Percentiles rank a stretch among this genome's conserved stretches.
Evolutionary conservation across 2,329 filamentous ascomycete species (phyloP).

Genomic region (Chaetoscypha palmicola): DNA sequence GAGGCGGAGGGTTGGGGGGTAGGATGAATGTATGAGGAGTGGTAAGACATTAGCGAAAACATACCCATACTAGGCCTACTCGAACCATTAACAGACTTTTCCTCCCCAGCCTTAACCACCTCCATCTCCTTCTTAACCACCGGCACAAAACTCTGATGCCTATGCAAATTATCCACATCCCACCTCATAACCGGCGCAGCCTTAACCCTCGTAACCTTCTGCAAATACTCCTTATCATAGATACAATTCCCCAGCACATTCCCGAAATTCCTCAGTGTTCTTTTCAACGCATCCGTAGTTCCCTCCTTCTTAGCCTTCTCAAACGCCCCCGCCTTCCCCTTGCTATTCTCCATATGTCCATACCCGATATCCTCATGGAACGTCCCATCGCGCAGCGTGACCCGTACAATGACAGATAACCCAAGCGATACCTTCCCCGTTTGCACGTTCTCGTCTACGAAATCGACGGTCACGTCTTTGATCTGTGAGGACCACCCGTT

Average conservation of each 20-base stretch:
- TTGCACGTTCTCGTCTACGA: conserved; percentile 77
- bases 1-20: no score
- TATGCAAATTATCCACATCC: conserved; percentile 70
- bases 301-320: conserved; percentile 99
- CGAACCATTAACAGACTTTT: conserved; percentile 19
- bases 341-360: conserved; percentile 92
- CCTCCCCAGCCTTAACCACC: conserved; percentile 22
- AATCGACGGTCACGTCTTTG: conserved; percentile 89
- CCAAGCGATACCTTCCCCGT: conserved; percentile 77
- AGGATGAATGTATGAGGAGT: no score
- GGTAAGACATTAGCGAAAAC: no score
- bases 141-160: conserved; percentile 60
- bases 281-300: conserved; percentile 88
- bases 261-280: conserved; percentile 83
- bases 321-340: conserved; percentile 89
- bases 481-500: conserved; percentile 98
- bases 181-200: conserved; percentile 69
- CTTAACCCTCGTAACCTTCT: conserved; percentile 87
- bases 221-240: conserved; percentile 91
- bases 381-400: conserved; percentile 88
- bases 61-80: conserved; percentile 16
- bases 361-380: conserved; percentile 98
- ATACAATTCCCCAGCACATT: conserved; percentile 98
- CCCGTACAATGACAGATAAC: conserved; percentile 80
- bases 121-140: conserved; percentile 26